These are phyloP conservation scores for Psilocybe cubensis DNA, from an alignment of 768 basidiomycete genomes.

Conservation along the genomic window DNA sequence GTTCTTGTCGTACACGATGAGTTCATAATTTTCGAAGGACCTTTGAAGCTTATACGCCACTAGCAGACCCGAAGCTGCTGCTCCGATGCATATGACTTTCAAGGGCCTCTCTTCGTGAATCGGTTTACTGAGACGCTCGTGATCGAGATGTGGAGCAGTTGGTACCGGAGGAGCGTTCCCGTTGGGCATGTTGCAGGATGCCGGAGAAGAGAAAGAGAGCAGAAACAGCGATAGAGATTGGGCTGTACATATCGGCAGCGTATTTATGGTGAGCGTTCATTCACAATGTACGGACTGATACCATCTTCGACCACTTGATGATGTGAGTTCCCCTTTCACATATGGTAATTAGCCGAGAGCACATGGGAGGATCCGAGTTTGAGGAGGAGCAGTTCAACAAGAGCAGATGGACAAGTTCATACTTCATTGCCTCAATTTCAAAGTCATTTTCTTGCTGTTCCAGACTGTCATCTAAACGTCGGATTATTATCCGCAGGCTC, in stretches of 20 bases:
- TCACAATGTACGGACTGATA: background rate
- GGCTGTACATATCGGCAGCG: background rate
- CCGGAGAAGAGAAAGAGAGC: background rate
- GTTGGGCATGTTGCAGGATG: background rate
- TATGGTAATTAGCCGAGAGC: background rate
- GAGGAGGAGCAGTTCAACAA: background rate
- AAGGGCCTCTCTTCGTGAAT: conserved; percentile 31
- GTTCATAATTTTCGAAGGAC: conserved; percentile 34
- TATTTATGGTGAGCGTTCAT: background rate
- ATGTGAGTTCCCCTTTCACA: background rate
- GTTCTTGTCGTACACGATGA: conserved; percentile 39
- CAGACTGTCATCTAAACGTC: background rate
- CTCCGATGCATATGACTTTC: conserved; percentile 35
- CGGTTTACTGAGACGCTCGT: conserved; percentile 18
- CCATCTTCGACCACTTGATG: background rate
- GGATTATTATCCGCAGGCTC: background rate
- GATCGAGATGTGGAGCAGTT: background rate
- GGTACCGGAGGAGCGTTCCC: background rate
- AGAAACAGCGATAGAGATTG: background rate
- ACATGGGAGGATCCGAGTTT: background rate
- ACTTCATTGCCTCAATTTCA: background rate
- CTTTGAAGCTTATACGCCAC: conserved; percentile 38
- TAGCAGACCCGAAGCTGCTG: conserved; percentile 38
- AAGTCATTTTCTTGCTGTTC: background rate
- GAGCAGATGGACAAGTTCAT: background rate